Base-by-base conservation (phyloP, 2,329 filamentous ascomycete species). In the Colletotrichum karsti region DNA sequence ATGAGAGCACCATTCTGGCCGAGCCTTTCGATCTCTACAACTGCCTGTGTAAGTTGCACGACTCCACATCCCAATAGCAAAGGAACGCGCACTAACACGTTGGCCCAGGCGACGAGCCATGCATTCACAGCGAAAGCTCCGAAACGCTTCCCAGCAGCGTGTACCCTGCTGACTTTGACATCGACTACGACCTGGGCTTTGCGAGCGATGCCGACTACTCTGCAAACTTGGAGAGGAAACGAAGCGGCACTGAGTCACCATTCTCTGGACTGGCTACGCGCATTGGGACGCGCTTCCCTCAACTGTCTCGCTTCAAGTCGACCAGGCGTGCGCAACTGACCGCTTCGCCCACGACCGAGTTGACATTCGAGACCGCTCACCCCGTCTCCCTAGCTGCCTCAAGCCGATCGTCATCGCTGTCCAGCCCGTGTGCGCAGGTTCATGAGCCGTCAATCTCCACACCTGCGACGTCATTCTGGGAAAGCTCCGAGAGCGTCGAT, bases 401-500 rank as follows among this genome's bases (percentile, higher is more conserved):
- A 3, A 93, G 93, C 73, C 88, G 92, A 59, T 92, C 93, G 1
- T 94, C 93, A 2, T 95, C 92, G n/a, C 83, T 93, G 59, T 93
- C 93, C 10, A 86, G 87, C 35, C 88, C 89, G 1, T 81, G 83
- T 68, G 84, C 85, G 51, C 83, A 79, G 46, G 74, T 74, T 63
- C 81, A 82, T 55, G 89, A 91, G 59, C 82, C 84, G 48, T 81
- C 84, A 3, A 78, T 90, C 30, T 87, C 90, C 7, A 85, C 87
- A 1, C 90, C 91, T 0, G 86, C 88, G 1, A 82, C 87, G 63
- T 92, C 91, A 5, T 85, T 88, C 60, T 91, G 89, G 71, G 90
- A 88, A 53, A 87, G 85, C 76, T 80, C 79, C 56, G 87, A 89
- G 74, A 91, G 82, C 72, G 79, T 90, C 39, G 84, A 84, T 4